A percentile compares a stretch with the other conserved stretches of the same genome.
Conservation (phyloP, 2,329 filamentous ascomycete genomes). For the Pseudogymnoascus sp. region DNA sequence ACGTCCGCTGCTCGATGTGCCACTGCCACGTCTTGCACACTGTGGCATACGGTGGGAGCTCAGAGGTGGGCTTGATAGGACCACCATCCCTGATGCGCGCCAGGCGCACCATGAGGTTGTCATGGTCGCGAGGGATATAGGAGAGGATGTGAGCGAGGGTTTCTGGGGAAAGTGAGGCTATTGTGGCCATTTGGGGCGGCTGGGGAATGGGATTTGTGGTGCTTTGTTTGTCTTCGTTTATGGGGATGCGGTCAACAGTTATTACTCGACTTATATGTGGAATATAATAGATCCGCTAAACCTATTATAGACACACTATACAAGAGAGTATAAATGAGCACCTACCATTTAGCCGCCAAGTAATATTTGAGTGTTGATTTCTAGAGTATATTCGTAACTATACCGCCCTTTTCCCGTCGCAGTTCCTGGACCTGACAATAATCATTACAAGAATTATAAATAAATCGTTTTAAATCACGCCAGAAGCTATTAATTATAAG, state of each 20-base stretch:
- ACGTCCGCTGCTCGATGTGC: constrained; percentile 14
- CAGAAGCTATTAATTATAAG: not conserved
- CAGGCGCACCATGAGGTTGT: not conserved
- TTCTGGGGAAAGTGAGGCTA: constrained; percentile 6
- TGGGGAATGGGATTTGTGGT: not conserved
- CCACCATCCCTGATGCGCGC: not conserved
- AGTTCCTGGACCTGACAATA: not conserved
- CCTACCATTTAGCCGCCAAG: not conserved
- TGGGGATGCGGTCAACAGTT: not conserved
- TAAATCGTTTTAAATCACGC: not conserved
- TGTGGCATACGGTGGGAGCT: constrained; percentile 14
- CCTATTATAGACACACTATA: not conserved
- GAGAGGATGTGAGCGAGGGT: constrained; percentile 1
- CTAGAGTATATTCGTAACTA: not conserved
- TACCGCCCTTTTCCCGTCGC: not conserved
- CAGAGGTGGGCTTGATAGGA: not conserved
- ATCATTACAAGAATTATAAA: not conserved
- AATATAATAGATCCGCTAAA: not conserved
- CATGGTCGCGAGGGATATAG: not conserved
- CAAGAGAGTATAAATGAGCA: not conserved
- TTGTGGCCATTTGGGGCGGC: not conserved
- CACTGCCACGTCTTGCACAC: constrained; percentile 15
- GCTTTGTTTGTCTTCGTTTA: not conserved
- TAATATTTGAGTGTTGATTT: not conserved
- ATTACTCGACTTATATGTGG: not conserved